A percentile compares a stretch with the other conserved stretches of the same genome.
Conservation (phyloP, 495 filamentous ascomycete genomes). For the Penicillium pulvis region DNA sequence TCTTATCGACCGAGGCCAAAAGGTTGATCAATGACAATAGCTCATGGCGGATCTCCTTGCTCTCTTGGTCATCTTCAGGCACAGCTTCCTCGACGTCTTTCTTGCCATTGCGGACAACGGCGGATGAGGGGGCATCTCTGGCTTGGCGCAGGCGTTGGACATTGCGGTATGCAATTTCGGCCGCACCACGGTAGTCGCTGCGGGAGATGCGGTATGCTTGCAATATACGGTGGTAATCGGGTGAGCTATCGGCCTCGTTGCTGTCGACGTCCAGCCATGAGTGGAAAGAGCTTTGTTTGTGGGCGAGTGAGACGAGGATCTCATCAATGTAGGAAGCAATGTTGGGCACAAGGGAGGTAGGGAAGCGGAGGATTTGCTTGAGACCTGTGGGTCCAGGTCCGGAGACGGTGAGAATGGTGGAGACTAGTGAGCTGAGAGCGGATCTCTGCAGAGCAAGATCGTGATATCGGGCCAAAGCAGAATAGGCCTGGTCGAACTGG, state of each 20-base stretch:
- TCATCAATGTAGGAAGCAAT: conserved; percentile 78
- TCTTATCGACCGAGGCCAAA: conserved; percentile 76
- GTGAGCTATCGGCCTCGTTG: conserved; percentile 33
- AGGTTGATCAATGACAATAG: conserved; percentile 88
- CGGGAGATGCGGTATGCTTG: conserved; percentile 86
- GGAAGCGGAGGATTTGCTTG: conserved; percentile 69
- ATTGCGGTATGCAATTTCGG: conserved; percentile 68
- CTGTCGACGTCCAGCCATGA: conserved; percentile 37
- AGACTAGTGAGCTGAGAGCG: conserved; percentile 67
- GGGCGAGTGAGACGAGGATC: conserved; percentile 59
- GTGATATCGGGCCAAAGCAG: conserved; percentile 70
- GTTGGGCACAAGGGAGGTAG: conserved; percentile 62
- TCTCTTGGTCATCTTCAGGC: conserved; percentile 55
- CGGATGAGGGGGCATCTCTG: conserved; percentile 49
- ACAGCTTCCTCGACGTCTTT: conserved; percentile 51
- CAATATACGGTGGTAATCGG: conserved; percentile 74
- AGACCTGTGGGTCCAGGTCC: conserved; percentile 53
- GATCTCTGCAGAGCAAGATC: conserved; percentile 65
- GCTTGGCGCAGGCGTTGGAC: conserved; percentile 60
- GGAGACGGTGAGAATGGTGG: conserved; percentile 67
- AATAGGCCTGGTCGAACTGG: conserved; percentile 80
- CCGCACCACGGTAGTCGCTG: conserved; percentile 85
- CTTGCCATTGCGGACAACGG: conserved; percentile 35
- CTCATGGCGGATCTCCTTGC: conserved; percentile 57
- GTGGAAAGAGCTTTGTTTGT: conserved; percentile 39